phyloP scores from a whole-genome alignment of 495 filamentous ascomycete genomes.

The Friedmanniomyces endolithicus region DNA sequence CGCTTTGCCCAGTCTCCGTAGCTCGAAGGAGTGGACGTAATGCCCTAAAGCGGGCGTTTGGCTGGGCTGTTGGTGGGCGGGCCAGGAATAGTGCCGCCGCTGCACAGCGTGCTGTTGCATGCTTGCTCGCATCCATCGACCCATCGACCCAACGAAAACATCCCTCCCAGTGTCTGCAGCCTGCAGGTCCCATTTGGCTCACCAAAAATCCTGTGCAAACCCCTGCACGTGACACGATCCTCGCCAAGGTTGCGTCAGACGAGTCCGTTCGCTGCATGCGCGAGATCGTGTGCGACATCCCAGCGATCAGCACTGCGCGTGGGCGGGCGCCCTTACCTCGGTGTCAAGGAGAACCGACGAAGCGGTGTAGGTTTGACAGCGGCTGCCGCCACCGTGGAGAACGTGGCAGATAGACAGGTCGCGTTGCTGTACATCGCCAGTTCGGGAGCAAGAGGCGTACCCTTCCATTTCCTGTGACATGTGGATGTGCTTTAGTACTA shows the following conservation, averaged over 20 bases:
- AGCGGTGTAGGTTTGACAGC: constrained; percentile 16
- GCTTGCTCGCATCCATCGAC: too few relatives aligned
- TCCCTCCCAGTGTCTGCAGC: not conserved
- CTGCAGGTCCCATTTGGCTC: not conserved
- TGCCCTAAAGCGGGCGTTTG: not conserved
- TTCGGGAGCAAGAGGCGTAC: not conserved
- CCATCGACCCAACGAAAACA: not conserved
- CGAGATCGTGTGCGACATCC: constrained; percentile 13
- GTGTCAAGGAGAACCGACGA: not conserved
- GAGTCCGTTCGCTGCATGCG: not conserved
- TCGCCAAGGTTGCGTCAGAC: not conserved
- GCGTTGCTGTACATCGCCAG: not conserved
- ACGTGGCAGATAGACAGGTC: constrained; percentile 14
- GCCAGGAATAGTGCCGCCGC: constrained; percentile 6
- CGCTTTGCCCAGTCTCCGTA: constrained; percentile 27
- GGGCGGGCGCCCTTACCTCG: constrained; percentile 3
- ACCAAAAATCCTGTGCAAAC: not conserved
- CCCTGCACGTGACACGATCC: constrained; percentile 12
- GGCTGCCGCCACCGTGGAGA: constrained; percentile 2
- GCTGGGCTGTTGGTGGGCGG: not conserved
- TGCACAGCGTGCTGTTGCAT: not conserved
- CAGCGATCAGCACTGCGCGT: not conserved
- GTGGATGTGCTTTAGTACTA: too few relatives aligned
- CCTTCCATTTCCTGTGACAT: not conserved
- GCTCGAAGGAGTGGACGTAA: not conserved